Percentiles rank a stretch among this genome's conserved stretches.
These are phyloP conservation scores for Ogataea hybrid DNA, from an alignment of 1,139 yeast genomes.

Conservation along the genomic window DNA sequence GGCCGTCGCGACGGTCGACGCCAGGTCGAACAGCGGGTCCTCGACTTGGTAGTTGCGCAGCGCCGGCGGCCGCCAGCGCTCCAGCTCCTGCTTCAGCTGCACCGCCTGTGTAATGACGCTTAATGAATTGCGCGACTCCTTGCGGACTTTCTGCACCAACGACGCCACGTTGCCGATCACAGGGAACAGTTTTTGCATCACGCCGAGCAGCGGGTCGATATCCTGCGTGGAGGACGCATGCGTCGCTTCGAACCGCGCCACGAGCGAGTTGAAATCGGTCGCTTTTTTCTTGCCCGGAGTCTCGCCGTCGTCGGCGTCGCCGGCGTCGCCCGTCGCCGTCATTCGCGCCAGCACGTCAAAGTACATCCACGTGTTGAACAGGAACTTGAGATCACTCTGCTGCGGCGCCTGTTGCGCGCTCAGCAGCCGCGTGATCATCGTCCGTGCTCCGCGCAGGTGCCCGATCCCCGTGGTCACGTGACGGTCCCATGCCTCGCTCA, in stretches of 20 bases:
- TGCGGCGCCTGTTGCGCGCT: slow-evolving; percentile 18
- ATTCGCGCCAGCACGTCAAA: slow-evolving; percentile 64
- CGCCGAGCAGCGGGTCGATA: slow-evolving; percentile 65
- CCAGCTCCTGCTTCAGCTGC: slow-evolving; percentile 49
- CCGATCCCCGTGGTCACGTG: slow-evolving; percentile 65
- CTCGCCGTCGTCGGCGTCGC: slow-evolving; percentile 21
- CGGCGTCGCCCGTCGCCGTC: slow-evolving; percentile 51
- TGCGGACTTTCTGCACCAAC: slow-evolving; percentile 51
- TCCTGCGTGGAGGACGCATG: slow-evolving; percentile 32
- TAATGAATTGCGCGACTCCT: slow-evolving; percentile 40
- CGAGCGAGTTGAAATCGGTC: slow-evolving; percentile 23
- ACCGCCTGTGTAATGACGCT: slow-evolving; percentile 54
- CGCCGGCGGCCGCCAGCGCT: slow-evolving; percentile 52
- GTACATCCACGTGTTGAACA: slow-evolving; percentile 65
- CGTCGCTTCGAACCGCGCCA: slow-evolving; percentile 31
- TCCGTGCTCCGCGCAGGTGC: slow-evolving; percentile 64
- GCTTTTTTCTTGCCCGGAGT: slow-evolving; percentile 13
- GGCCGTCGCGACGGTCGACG: slow-evolving; percentile 65
- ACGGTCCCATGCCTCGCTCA: slow-evolving; percentile 69
- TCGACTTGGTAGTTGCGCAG: slow-evolving; percentile 38
- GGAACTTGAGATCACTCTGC: slow-evolving; percentile 43
- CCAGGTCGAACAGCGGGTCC: slow-evolving; percentile 51
- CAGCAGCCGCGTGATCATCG: slow-evolving; percentile 52
- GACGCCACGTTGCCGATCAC: slow-evolving; percentile 63
- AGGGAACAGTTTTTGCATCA: slow-evolving; percentile 61